Base-by-base conservation (phyloP, 305 asterid genomes). In the Ilex paraguariensis region DNA sequence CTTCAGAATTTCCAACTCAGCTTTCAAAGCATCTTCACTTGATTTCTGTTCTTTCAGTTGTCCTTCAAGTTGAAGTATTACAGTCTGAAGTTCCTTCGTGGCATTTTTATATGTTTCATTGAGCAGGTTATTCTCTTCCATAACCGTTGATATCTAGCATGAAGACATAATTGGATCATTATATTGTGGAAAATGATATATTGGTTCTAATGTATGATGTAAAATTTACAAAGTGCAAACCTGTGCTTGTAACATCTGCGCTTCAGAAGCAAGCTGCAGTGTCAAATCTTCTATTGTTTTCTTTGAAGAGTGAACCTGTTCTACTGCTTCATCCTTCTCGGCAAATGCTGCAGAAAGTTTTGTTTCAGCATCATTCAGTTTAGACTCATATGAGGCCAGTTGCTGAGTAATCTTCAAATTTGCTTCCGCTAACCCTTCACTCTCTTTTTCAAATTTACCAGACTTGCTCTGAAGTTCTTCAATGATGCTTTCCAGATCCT, bases 231-330 rank as follows among this genome's bases (percentile, higher is more conserved):
- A 36, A 58, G 65, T 40, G 63, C 78, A 64, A 66, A 90, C 97
- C 96, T 91, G 95, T 64, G 88, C 77, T 67, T 84, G 90, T 40
- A 84, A 82, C 72, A 76, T 86, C 66, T 84, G 74, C 61, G 83
- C 75, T 76, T 90, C 92, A 46, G 95, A 83, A 60, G 67, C 69
- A 12, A 87, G 81, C 72, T 73, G 70, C 48, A 64, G 72, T 32
- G 80, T 84, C 61, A 90, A 75, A 64, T 77, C 82, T 59, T 81
- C 88, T 61, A 87, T 74, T 45, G 78, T 77, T 52, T 76, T 69
- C 73, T 72, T 85, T 31, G 95, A 84, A 49, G 70, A 51, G 53
- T 60, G 71, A 56, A 83, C 77, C 64, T 80, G 86, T 56, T 76
- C 84, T 64, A 75, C 80, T 6, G 76, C 58, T 45, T 66, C 80